Conservation (phyloP, 192 early-diverging fungal genomes). For the Coemansia sp. region DNA sequence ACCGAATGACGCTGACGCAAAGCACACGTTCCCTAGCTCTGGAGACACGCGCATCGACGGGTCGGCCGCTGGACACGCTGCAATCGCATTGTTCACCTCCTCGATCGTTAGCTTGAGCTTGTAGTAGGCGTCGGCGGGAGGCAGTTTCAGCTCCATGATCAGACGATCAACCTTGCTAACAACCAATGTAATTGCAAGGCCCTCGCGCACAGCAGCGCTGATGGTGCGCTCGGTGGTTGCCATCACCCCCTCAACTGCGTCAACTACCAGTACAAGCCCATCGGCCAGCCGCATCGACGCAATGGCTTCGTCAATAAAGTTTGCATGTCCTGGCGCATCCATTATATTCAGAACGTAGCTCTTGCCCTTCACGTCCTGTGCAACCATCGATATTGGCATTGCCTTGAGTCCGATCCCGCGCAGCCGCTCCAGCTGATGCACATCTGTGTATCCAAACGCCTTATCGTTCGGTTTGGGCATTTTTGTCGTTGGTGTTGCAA, state of each 20-base stretch:
- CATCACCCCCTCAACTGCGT: constrained; percentile 98
- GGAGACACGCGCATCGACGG: constrained; percentile 72
- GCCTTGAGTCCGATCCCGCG: constrained; percentile 91
- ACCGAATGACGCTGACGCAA: constrained; percentile 85
- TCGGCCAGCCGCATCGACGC: constrained; percentile 86
- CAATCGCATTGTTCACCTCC: constrained; percentile 88
- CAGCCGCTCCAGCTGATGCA: constrained; percentile 85
- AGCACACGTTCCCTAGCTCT: constrained; percentile 94
- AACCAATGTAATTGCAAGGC: constrained; percentile 80
- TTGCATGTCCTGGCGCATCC: constrained; percentile 95
- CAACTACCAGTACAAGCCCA: constrained; percentile 90
- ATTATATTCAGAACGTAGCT: constrained; percentile 87
- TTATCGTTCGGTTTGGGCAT: constrained; percentile 34
- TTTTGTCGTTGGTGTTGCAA: constrained; percentile 35
- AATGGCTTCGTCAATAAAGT: constrained; percentile 92
- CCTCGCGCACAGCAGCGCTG: constrained; percentile 75
- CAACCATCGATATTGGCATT: constrained; percentile 89
- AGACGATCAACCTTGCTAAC: constrained; percentile 99
- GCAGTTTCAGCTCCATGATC: constrained; percentile 93
- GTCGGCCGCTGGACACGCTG: constrained; percentile 22
- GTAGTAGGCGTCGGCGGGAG: constrained; percentile 95
- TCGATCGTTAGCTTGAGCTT: constrained; percentile 95
- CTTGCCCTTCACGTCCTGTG: constrained; percentile 85
- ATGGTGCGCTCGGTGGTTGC: constrained; percentile 88
- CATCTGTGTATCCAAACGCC: constrained; percentile 71